Evolutionary conservation across 768 basidiomycete species (phyloP), one percentile per base, ranked within the genome.

Genomic region (Leccinum barrowsii): DNA sequence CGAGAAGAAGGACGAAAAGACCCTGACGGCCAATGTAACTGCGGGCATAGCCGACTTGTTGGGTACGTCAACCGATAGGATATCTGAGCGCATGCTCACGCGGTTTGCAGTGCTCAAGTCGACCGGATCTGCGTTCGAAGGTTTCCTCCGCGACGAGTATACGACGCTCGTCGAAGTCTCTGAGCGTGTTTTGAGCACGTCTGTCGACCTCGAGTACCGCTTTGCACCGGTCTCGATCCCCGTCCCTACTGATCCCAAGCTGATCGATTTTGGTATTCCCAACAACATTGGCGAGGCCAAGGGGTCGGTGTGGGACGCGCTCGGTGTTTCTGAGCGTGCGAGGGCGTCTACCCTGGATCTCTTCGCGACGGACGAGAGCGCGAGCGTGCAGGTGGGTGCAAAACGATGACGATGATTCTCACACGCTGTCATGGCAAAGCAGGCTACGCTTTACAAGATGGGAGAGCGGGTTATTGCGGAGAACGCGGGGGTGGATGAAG

Each of bases 391-490:
- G 84, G 92, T 90, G 64, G 40, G 82, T 72, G 2, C 0, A 0
- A 34, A 42, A 15, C 0, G 1, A 15, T 11, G 0, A 7, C 30
- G 37, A 5, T 15, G 26, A 1, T 11, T 50, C 19, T 50, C 22
- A 22, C 52, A 46, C 17, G 30, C 21, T 52, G 57, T 44, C 52
- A 50, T 22, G 26, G 35, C 22, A 34, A 24, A 22, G 30, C 72
- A 97, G 90, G 95, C 95, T 8, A 97, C 94, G 26, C 76, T 96
- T 52, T 95, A 86, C 81, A 90, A 89, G 76, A 95, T 95, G 85
- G 91, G 81, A 0, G 82, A 89, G 61, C 79, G 80, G 2, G 78
- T 98, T 62, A 74, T 97, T 28, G 73, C 73, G 2, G 85, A 89
- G 70, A 88, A 92, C 65, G 70, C 72, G 2, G 76, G 76, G 2